phyloP scores from a whole-genome alignment of 306 rosid genomes.

The Prunus dulcis region DNA sequence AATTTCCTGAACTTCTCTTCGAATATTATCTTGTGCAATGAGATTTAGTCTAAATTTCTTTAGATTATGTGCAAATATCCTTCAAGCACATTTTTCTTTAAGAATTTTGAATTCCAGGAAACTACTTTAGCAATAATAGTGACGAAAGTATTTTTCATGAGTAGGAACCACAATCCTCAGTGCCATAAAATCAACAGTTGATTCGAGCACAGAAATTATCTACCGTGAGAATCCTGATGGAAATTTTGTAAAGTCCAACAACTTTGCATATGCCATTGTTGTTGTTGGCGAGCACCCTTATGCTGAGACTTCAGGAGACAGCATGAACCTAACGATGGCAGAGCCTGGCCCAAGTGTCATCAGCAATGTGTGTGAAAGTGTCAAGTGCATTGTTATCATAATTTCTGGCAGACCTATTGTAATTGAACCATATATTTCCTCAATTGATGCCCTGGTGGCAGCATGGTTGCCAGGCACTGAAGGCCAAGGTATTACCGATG shows the following conservation, averaged over 20 bases:
- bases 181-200: slow-evolving; percentile 66
- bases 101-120: background rate
- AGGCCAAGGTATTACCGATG: slow-evolving; percentile 88
- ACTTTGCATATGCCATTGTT: slow-evolving; percentile 73
- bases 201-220: slow-evolving; percentile 60
- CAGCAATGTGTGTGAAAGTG: slow-evolving; percentile 60
- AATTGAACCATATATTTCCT: slow-evolving; percentile 69
- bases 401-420: slow-evolving; percentile 86
- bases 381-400: slow-evolving; percentile 65
- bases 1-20: background rate
- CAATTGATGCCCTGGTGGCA: slow-evolving; percentile 68
- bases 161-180: slow-evolving; percentile 80
- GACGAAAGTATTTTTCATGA: slow-evolving; percentile 25
- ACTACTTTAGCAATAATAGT: slow-evolving; percentile 12
- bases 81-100: background rate
- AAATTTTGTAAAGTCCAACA: slow-evolving; percentile 57
- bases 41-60: background rate
- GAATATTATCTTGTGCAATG: background rate
- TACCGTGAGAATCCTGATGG: slow-evolving; percentile 65
- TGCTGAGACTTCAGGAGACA: slow-evolving; percentile 79
- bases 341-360: slow-evolving; percentile 73
- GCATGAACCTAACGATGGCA: slow-evolving; percentile 52
- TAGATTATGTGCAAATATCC: background rate
- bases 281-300: slow-evolving; percentile 85
- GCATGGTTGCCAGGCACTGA: slow-evolving; percentile 96